Conservation (phyloP, 306 rosid genomes). For the Cucumis hystrix region DNA sequence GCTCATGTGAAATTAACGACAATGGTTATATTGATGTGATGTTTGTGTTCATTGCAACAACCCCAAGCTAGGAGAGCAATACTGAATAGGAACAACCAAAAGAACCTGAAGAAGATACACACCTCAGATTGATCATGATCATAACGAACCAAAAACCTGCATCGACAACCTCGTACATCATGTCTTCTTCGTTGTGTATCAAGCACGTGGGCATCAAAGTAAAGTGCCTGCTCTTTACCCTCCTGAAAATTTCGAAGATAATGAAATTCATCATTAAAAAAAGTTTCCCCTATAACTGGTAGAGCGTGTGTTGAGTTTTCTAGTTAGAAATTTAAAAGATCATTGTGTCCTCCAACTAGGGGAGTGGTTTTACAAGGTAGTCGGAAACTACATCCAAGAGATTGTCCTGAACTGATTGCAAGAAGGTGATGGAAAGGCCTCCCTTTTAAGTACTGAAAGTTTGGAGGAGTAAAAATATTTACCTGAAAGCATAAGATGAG, state of each 20-base stretch:
- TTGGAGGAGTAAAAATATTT: not conserved
- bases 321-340: not conserved
- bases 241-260: slow-evolving; percentile 37
- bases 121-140: slow-evolving; percentile 98
- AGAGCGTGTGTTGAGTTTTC: not conserved
- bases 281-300: not conserved
- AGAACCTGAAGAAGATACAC: slow-evolving; percentile 11
- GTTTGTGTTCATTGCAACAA: not conserved
- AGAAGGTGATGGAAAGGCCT: not conserved
- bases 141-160: slow-evolving; percentile 96
- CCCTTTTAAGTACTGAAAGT: not conserved
- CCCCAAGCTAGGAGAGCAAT: not conserved
- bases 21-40: not conserved
- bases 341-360: not conserved
- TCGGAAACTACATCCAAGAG: not conserved
- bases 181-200: slow-evolving; percentile 97
- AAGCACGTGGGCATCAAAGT: slow-evolving; percentile 94
- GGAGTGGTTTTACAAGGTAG: not conserved
- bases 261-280: slow-evolving; percentile 3
- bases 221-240: slow-evolving; percentile 98
- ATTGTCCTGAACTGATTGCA: not conserved
- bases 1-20: not conserved
- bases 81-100: not conserved
- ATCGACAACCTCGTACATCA: slow-evolving; percentile 99
- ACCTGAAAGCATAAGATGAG: slow-evolving; percentile 98